These are phyloP conservation scores for Dendrobium nobile DNA, from an alignment of 106 monocot species.

Conservation along the genomic window DNA sequence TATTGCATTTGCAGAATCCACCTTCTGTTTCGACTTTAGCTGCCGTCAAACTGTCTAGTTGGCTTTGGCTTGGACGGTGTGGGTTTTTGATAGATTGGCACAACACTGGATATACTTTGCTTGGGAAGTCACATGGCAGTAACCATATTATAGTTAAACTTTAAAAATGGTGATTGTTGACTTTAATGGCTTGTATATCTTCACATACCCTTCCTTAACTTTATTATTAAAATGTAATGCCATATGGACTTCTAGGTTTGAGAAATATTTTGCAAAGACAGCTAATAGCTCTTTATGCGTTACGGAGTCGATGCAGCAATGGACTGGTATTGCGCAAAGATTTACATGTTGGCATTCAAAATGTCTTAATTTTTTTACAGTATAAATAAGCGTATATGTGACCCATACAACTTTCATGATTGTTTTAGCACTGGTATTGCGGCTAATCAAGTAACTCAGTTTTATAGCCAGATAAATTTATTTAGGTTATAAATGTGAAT, in stretches of 20 bases:
- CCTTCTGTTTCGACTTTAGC: slow-evolving; percentile 89
- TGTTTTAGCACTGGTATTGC: slow-evolving; percentile 63
- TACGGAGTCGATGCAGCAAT: no score
- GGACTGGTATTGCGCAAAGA: background rate
- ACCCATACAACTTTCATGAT: slow-evolving; percentile 40
- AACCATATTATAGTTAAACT: slow-evolving; percentile 67
- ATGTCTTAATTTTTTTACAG: slow-evolving; percentile 76
- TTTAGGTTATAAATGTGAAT: background rate
- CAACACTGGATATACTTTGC: slow-evolving; percentile 87
- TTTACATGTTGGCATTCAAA: slow-evolving; percentile 13
- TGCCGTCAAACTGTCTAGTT: slow-evolving; percentile 86
- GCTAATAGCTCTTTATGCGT: no score
- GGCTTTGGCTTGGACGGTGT: slow-evolving; percentile 35
- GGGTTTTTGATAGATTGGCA: slow-evolving; percentile 91
- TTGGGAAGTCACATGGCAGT: slow-evolving; percentile 74
- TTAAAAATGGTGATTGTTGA: slow-evolving; percentile 59
- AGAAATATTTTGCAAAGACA: no score
- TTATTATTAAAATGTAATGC: no score
- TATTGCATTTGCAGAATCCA: slow-evolving; percentile 56
- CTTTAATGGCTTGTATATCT: background rate
- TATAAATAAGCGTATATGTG: slow-evolving; percentile 46
- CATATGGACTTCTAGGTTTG: no score
- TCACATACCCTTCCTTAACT: background rate
- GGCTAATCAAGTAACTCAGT: background rate
- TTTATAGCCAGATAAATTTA: background rate